These are phyloP conservation scores for Lindgomyces ingoldianus DNA, from an alignment of 495 filamentous ascomycete species.

Conservation along the genomic window DNA sequence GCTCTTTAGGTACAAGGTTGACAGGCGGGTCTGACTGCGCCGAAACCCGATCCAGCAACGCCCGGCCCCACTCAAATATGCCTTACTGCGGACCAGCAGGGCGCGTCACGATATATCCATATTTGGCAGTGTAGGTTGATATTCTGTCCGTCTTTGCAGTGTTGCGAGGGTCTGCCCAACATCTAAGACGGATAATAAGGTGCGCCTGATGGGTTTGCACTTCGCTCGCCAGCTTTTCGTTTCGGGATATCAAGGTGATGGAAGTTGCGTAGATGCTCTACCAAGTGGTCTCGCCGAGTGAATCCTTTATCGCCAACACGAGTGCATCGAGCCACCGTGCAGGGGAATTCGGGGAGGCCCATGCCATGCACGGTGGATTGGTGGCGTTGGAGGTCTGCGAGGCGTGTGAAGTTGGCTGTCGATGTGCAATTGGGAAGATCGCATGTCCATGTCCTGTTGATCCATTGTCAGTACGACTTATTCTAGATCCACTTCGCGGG, in stretches of 20 bases:
- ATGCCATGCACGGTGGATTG: slow-evolving; percentile 52
- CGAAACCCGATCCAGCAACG: neutral
- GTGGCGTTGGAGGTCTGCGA: slow-evolving; percentile 59
- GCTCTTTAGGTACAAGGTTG: neutral
- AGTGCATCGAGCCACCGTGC: slow-evolving; percentile 25
- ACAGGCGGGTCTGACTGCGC: neutral
- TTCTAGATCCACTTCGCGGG: neutral
- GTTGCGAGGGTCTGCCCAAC: too few relatives aligned
- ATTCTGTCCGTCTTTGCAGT: too few relatives aligned
- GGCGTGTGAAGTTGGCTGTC: slow-evolving; percentile 51
- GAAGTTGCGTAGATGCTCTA: slow-evolving; percentile 37
- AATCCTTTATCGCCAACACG: slow-evolving; percentile 36
- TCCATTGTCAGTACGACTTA: neutral
- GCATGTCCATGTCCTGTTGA: slow-evolving; percentile 49
- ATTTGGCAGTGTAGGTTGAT: too few relatives aligned
- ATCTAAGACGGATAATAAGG: neutral
- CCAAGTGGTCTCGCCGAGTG: slow-evolving; percentile 35
- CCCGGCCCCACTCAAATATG: neutral
- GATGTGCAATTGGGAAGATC: slow-evolving; percentile 51
- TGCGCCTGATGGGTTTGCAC: slow-evolving; percentile 14
- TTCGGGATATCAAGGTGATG: slow-evolving; percentile 38
- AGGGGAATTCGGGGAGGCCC: slow-evolving; percentile 26
- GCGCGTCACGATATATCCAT: neutral
- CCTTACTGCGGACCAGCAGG: neutral
- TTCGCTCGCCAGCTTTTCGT: slow-evolving; percentile 29